Base-by-base conservation (phyloP, 2,329 filamentous ascomycete species). In the Claviceps fusiformis region DNA sequence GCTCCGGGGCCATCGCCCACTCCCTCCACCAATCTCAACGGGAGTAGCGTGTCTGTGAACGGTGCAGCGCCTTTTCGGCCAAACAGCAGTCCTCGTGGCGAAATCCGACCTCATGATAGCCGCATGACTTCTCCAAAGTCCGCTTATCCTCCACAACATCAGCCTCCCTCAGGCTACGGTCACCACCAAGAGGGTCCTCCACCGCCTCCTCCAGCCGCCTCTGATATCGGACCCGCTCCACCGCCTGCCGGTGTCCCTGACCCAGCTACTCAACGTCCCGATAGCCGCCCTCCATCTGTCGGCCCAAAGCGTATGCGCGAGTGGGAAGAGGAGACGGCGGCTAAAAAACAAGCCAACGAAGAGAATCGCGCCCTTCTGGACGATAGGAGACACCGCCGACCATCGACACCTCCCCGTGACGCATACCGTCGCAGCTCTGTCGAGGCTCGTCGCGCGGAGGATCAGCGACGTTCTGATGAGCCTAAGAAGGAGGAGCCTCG, bases 101-200 rank as follows among this genome's bases (percentile, higher is more conserved):
- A 96, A 61, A 84, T 90, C 50, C 82, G 90, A 37, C 79, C 93
- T 59, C 81, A 92, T 60, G 91, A 95, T 61, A 89, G 86, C 65
- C 83, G 87, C 57, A 87, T 91, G 71, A 82, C 88, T n/a, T 96
- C 92, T n/a, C 91, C 91, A 57, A 91, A 90, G 64, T 86, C 89
- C 44, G 83, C 82, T 8, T 95, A 93, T 65, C 84, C 86, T 64
- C 84, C 86, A 5, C 88, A 91, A 63, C 87, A 88, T 59, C 87
- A 85, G 60, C 72, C 76, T 9, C 67, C 68, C 13, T 64, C 68
- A 17, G 65, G 70, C 11, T 63, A 68, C 51, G 95, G 86, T 62
- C 85, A 87, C 60, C 88, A 89, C 61, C 81, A 81, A 49, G 87
- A 90, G 27, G 67, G 68, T 48, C 55, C 54, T 24, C 69, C 50